Evolutionary conservation across 2,329 filamentous ascomycete species (phyloP).

Genomic region (Ophidiomyces ophidiicola): DNA sequence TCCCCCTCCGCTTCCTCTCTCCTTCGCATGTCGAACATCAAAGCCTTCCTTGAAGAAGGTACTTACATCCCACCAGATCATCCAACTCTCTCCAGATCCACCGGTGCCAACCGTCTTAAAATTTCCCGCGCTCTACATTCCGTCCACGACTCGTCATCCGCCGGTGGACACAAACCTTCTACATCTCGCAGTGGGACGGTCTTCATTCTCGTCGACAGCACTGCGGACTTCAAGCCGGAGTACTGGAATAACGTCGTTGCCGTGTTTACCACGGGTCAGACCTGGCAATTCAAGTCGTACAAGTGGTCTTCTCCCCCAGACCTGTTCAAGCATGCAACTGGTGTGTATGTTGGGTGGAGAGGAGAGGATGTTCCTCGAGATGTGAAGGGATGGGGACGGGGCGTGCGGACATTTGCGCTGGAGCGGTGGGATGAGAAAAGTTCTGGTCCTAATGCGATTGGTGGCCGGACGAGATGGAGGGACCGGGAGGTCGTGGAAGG

Average conservation of each 20-base stretch:
- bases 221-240: constrained; percentile 91
- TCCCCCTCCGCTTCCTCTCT: constrained; percentile 92
- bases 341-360: constrained; percentile 83
- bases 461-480: constrained; percentile 50
- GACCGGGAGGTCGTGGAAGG: constrained; percentile 87
- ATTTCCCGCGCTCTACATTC: constrained; percentile 63
- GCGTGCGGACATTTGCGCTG: constrained; percentile 65
- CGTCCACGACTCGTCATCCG: constrained; percentile 23
- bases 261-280: constrained; percentile 93
- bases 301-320: constrained; percentile 86
- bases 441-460: constrained; percentile 22
- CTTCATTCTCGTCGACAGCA: constrained; percentile 89
- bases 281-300: constrained; percentile 98
- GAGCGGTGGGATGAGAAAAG: constrained; percentile 61
- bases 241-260: constrained; percentile 94
- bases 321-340: constrained; percentile 76
- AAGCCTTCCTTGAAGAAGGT: constrained; percentile 79
- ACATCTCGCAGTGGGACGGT: constrained; percentile 58
- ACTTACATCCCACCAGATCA: constrained; percentile 65
- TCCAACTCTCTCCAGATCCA: constrained; percentile 47
- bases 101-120: constrained; percentile 68
- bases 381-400: constrained; percentile 73
- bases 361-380: constrained; percentile 67
- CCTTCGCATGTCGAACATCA: constrained; percentile 89
- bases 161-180: background rate